Conservation (phyloP, 2,329 filamentous ascomycete genomes). For the Cercospora citrullina region DNA sequence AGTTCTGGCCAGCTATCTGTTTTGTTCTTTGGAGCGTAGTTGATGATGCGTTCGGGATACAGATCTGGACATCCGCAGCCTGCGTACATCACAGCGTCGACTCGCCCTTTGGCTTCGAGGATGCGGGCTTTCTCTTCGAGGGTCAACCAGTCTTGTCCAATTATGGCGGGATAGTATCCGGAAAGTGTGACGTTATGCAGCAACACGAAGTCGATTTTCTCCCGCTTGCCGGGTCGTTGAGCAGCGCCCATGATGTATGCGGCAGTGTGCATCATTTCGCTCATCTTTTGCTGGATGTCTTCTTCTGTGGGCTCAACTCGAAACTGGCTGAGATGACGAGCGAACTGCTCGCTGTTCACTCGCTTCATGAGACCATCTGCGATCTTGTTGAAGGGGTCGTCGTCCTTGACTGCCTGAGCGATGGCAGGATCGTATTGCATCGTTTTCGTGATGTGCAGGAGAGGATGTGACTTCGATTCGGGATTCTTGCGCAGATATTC, state of each 20-base stretch:
- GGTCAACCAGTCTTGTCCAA: constrained; percentile 9
- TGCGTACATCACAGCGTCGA: constrained; percentile 13
- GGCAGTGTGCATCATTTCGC: constrained; percentile 11
- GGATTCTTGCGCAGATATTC: constrained; percentile 1
- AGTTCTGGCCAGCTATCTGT: constrained; percentile 1
- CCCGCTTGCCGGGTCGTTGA: constrained; percentile 4
- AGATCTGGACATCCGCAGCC: constrained; percentile 1
- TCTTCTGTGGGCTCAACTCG: neutral
- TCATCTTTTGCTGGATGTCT: constrained; percentile 1
- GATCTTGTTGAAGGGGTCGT: constrained; percentile 14
- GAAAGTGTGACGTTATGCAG: constrained; percentile 4
- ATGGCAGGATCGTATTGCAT: constrained; percentile 7
- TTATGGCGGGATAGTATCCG: constrained; percentile 8
- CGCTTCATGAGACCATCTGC: constrained; percentile 13
- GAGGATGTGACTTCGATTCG: neutral
- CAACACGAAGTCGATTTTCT: constrained; percentile 8
- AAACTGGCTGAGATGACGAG: constrained; percentile 6
- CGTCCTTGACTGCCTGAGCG: constrained; percentile 6
- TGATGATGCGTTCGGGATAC: constrained; percentile 1
- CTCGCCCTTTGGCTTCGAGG: constrained; percentile 4
- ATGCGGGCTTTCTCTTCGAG: constrained; percentile 1
- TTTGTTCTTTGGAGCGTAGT: neutral
- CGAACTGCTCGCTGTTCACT: neutral
- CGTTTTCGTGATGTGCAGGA: neutral
- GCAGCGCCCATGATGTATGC: constrained; percentile 14